Percentiles rank a stretch among this genome's conserved stretches.
Evolutionary conservation across 805 yeast genomes (phyloP).

Genomic region (Groenewaldozyma tartarivorans): DNA sequence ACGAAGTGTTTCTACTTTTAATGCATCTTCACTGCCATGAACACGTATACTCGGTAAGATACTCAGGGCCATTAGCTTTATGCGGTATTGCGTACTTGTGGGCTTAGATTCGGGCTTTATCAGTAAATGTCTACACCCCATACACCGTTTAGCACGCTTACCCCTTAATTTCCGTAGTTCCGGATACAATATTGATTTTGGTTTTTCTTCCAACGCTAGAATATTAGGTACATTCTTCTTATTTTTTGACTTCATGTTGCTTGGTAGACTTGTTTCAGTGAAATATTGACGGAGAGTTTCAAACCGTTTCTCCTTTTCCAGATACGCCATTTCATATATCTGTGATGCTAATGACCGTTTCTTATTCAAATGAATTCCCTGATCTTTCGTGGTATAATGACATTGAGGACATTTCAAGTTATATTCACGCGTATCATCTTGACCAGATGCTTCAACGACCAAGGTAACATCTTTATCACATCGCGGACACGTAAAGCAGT

Average conservation of each 20-base stretch:
- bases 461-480: slow-evolving; percentile 20
- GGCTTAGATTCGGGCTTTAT: slow-evolving; percentile 25
- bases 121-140: slow-evolving; percentile 25
- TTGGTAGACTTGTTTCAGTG: background rate
- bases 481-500: slow-evolving; percentile 28
- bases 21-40: background rate
- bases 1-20: slow-evolving; percentile 3
- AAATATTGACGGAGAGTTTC: slow-evolving; percentile 1
- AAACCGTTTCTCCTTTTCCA: slow-evolving; percentile 1
- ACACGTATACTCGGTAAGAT: slow-evolving; percentile 17
- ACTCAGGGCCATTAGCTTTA: slow-evolving; percentile 19
- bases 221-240: background rate
- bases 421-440: slow-evolving; percentile 6
- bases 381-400: slow-evolving; percentile 11
- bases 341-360: slow-evolving; percentile 13
- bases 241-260: too few relatives aligned
- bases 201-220: slow-evolving; percentile 4
- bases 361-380: slow-evolving; percentile 5
- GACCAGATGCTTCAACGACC: slow-evolving; percentile 1
- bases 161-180: slow-evolving; percentile 20
- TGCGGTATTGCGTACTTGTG: slow-evolving; percentile 13
- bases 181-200: slow-evolving; percentile 15
- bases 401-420: slow-evolving; percentile 19
- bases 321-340: background rate
- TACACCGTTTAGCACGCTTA: slow-evolving; percentile 22